A percentile compares a stretch with the other conserved stretches of the same genome.
These are phyloP conservation scores for Lactarius trivialis DNA, from an alignment of 768 basidiomycete genomes.

Conservation along the genomic window DNA sequence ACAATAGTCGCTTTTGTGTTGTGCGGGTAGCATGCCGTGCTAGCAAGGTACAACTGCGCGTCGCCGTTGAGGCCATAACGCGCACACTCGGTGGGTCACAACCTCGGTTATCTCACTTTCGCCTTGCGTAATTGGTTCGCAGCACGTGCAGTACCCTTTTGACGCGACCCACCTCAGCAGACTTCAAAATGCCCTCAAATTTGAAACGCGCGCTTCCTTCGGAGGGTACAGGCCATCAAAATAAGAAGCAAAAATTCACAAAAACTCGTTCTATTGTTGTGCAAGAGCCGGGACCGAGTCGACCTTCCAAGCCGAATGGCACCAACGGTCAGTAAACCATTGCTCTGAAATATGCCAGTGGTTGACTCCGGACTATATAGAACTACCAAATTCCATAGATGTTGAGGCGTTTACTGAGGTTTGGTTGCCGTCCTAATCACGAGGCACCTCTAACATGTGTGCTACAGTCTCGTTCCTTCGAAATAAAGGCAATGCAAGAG, in stretches of 20 bases:
- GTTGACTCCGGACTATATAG: constrained; percentile 32
- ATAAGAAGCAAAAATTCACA: constrained; percentile 63
- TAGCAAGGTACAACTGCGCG: constrained; percentile 3
- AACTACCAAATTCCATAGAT: constrained; percentile 68
- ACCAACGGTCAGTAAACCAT: constrained; percentile 36
- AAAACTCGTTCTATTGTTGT: constrained; percentile 63
- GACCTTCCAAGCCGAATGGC: constrained; percentile 36
- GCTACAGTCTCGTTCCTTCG: constrained; percentile 74
- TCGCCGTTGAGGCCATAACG: constrained; percentile 25
- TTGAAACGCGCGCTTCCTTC: constrained; percentile 34
- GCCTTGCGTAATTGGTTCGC: constrained; percentile 4
- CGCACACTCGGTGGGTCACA: not conserved
- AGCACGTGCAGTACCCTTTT: constrained; percentile 10
- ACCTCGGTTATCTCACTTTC: not conserved
- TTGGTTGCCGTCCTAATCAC: constrained; percentile 9
- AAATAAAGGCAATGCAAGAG: constrained; percentile 84
- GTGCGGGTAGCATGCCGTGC: constrained; percentile 5
- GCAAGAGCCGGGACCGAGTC: constrained; percentile 39
- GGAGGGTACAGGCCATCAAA: constrained; percentile 39
- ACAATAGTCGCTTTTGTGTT: constrained; percentile 34
- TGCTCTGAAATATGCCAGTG: not conserved
- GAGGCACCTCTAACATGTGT: not conserved
- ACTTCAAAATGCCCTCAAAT: constrained; percentile 34
- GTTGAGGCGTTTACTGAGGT: constrained; percentile 89
- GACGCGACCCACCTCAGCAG: not conserved